A percentile compares a stretch with the other conserved stretches of the same genome.
Conservation (phyloP, 2,329 filamentous ascomycete genomes). For the Ophiosphaerella herpotricha region DNA sequence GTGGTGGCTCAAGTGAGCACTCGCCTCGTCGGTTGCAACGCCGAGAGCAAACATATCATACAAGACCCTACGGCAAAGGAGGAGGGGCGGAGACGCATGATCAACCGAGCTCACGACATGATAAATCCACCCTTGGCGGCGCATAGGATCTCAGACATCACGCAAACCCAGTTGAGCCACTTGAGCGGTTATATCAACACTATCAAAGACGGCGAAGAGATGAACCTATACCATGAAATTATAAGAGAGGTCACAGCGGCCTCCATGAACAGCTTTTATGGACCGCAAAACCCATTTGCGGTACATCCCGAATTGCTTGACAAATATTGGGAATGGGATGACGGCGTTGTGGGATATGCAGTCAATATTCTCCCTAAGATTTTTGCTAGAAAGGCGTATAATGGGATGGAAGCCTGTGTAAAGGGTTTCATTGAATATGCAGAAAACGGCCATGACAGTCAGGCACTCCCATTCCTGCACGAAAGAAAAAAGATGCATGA, state of each 20-base stretch:
- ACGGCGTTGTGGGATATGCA: conserved; percentile 36
- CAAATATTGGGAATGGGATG: conserved; percentile 52
- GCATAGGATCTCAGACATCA: conserved; percentile 42
- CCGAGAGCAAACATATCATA: conserved; percentile 33
- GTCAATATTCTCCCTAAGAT: conserved; percentile 42
- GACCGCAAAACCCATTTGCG: conserved; percentile 51
- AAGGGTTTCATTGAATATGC: conserved; percentile 35
- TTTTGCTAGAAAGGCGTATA: conserved; percentile 46
- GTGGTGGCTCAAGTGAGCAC: conserved; percentile 48
- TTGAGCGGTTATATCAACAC: conserved; percentile 33
- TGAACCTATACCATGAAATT: conserved; percentile 47
- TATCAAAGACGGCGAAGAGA: conserved; percentile 29
- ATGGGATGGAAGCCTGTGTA: conserved; percentile 39
- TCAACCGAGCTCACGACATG: conserved; percentile 31
- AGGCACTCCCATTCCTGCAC: conserved; percentile 29
- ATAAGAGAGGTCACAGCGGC: conserved; percentile 37
- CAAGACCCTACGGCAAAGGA: conserved; percentile 27
- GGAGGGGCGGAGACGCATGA: conserved; percentile 39
- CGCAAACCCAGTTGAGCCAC: conserved; percentile 41
- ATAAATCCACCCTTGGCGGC: conserved; percentile 42
- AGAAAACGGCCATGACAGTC: conserved; percentile 22
- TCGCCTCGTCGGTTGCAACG: conserved; percentile 45
- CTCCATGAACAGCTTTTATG: conserved; percentile 50
- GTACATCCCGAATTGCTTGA: conserved; percentile 42
- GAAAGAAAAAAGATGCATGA: conserved; percentile 25